phyloP scores from a whole-genome alignment of 2,329 filamentous ascomycete genomes.

The Trematosphaeria pertusa region DNA sequence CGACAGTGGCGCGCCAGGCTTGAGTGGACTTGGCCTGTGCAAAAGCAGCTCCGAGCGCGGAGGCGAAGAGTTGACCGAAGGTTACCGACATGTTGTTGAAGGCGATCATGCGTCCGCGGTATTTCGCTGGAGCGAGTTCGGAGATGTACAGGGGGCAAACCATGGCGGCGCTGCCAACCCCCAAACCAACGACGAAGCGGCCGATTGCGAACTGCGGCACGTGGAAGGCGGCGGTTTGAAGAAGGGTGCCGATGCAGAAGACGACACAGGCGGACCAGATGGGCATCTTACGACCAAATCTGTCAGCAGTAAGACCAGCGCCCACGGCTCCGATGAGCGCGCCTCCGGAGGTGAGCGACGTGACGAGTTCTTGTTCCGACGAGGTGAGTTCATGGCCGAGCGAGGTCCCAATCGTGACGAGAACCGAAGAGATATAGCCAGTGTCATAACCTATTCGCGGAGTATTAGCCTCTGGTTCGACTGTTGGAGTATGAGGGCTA shows the following conservation, averaged over 20 bases:
- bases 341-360: slow-evolving; percentile 47
- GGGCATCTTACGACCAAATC: slow-evolving; percentile 41
- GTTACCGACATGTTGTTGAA: slow-evolving; percentile 47
- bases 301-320: slow-evolving; percentile 46
- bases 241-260: slow-evolving; percentile 37
- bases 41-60: slow-evolving; percentile 42
- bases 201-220: slow-evolving; percentile 37
- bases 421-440: slow-evolving; percentile 47
- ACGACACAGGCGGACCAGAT: slow-evolving; percentile 36
- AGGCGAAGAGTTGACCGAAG: slow-evolving; percentile 42
- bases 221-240: slow-evolving; percentile 36
- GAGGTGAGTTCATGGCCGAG: slow-evolving; percentile 39
- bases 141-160: slow-evolving; percentile 40
- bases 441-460: slow-evolving; percentile 50
- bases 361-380: slow-evolving; percentile 48
- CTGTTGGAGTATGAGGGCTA: no score
- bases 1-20: slow-evolving; percentile 48
- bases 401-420: slow-evolving; percentile 46
- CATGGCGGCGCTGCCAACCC: slow-evolving; percentile 41
- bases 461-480: no score
- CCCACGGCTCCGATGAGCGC: slow-evolving; percentile 48
- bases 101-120: slow-evolving; percentile 45
- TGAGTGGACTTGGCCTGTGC: slow-evolving; percentile 36
- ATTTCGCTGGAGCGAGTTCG: slow-evolving; percentile 39
- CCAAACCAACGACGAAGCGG: slow-evolving; percentile 39